Conservation (phyloP, 2,329 filamentous ascomycete genomes). For the Xylaria hypoxylon region DNA sequence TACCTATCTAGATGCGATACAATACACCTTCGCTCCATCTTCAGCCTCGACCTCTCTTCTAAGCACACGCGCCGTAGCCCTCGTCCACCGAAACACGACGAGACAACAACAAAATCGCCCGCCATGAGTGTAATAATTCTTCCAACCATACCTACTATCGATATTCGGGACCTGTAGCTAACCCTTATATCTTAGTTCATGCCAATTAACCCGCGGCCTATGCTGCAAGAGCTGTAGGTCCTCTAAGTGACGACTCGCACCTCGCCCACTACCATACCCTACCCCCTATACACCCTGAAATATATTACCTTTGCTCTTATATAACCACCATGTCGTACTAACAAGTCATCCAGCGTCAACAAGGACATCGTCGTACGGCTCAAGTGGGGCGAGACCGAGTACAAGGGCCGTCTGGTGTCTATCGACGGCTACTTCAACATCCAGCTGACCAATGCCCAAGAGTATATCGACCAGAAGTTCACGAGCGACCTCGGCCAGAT, state of each 20-base stretch:
- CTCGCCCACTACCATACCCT: background rate
- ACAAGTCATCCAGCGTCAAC: slow-evolving; percentile 72
- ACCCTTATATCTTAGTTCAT: slow-evolving; percentile 71
- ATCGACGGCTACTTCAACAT: slow-evolving; percentile 99
- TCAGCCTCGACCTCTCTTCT: slow-evolving; percentile 27
- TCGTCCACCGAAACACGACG: slow-evolving; percentile 32
- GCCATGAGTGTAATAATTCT: slow-evolving; percentile 52
- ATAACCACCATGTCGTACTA: slow-evolving; percentile 28
- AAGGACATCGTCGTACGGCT: slow-evolving; percentile 90
- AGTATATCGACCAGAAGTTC: slow-evolving; percentile 89
- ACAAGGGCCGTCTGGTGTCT: slow-evolving; percentile 91
- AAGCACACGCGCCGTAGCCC: slow-evolving; percentile 25
- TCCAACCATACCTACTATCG: background rate
- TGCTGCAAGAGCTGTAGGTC: slow-evolving; percentile 88
- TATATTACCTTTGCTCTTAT: too few species aligned
- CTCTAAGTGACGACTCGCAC: background rate
- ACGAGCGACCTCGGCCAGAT: slow-evolving; percentile 90
- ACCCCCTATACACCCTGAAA: background rate
- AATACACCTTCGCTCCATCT: slow-evolving; percentile 4
- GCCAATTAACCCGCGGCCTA: slow-evolving; percentile 95
- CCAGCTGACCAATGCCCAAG: slow-evolving; percentile 88
- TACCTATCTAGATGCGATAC: background rate
- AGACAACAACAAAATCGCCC: slow-evolving; percentile 38
- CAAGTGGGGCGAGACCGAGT: slow-evolving; percentile 98
- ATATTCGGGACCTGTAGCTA: background rate